Base-by-base conservation (phyloP, 2,329 filamentous ascomycete genomes). In the Botrytis hyacinthi region DNA sequence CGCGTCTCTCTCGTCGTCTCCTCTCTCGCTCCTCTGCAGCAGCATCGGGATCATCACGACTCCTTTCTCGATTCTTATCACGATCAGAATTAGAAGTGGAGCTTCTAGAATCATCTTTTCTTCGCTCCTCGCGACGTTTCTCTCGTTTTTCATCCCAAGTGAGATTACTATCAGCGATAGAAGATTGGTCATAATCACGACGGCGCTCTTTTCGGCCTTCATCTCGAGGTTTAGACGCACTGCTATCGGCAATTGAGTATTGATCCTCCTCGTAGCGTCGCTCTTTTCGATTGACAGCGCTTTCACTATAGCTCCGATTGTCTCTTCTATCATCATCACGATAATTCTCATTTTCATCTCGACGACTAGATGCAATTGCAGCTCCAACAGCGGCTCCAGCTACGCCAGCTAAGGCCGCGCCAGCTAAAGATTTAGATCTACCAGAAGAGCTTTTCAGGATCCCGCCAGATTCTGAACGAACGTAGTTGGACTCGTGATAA, bases 341-440 rank as follows among this genome's bases (percentile, higher is more conserved):
- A n/a, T 72, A 70, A 44, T 73, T 75, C 8, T 80, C 77, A 69
- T 78, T 78, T 9, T 77, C 77, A 72, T 80, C 77, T 66, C 75
- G 76, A 66, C 79, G 80, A 20, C 83, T 81, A 69, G 84, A 82
- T 26, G 84, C 82, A 67, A 85, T 82, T 37, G 83, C 83, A 59
- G 85, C 86, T 22, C 86, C 86, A 32, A 86, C 81, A 16, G 85
- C 85, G 6, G 85, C 85, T 37, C 85, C 87, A 44, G 85, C 85
- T 60, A 85, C 82, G 32, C 84, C 86, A 42, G 84, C 83, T 22
- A 85, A 82, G n/a, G 85, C 85, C 67, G 83, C 82, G 77, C 83
- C 82, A n/a, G 82, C 82, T 71, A 86, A 80, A 40, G 80, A 81
- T 75, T 81, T 84, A 16, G 82, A 81, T 54, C 83, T 76, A 37